Evolutionary conservation across 2,329 filamentous ascomycete species (phyloP).

Genomic region (Fusarium nisikadoi): DNA sequence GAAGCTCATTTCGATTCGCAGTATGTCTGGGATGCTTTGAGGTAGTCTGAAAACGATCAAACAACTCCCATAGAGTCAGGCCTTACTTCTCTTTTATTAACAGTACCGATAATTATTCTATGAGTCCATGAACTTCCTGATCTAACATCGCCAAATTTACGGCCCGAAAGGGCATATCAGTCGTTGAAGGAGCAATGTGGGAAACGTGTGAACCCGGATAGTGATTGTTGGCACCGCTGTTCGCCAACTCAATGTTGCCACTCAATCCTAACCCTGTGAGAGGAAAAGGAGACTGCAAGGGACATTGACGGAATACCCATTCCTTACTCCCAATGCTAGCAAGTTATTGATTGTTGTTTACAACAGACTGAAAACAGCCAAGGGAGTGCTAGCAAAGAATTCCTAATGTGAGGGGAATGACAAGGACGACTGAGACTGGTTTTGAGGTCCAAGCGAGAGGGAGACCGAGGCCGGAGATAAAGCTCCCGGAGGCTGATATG

Average conservation of each 20-base stretch:
- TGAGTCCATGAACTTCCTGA: fast-evolving
- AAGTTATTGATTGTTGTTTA: background rate
- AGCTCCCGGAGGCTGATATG: background rate
- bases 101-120: background rate
- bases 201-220: too few relatives aligned
- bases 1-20: background rate
- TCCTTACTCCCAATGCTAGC: background rate
- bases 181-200: too few relatives aligned
- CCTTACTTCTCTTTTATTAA: background rate
- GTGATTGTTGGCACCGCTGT: too few relatives aligned
- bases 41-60: background rate
- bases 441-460: background rate
- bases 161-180: background rate
- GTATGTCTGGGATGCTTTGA: background rate
- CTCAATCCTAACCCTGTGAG: too few relatives aligned
- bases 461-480: background rate
- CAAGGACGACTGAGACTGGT: background rate
- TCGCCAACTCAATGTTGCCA: background rate
- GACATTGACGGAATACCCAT: background rate
- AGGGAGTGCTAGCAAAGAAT: background rate
- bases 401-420: background rate
- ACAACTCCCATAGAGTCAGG: background rate
- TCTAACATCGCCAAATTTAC: background rate
- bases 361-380: background rate
- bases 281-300: background rate